Evolutionary conservation across 2,329 filamentous ascomycete species (phyloP).

Genomic region (Fusarium torreyae): DNA sequence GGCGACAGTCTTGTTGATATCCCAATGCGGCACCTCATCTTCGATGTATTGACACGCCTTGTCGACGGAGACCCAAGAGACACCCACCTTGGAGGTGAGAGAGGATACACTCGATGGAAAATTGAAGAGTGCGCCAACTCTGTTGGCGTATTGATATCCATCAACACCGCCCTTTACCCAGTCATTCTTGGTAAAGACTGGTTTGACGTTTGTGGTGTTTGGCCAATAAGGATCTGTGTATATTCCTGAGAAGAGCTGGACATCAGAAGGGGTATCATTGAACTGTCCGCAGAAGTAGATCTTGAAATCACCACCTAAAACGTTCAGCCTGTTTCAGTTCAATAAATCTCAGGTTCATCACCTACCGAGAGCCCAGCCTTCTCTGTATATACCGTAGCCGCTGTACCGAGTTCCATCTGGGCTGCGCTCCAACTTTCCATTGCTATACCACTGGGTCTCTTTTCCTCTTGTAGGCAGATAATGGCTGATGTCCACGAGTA

Average conservation of each 20-base stretch:
- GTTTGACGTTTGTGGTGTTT: conserved; percentile 50
- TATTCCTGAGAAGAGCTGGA: conserved; percentile 59
- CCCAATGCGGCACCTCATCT: conserved; percentile 60
- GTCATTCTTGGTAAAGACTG: conserved; percentile 66
- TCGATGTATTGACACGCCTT: conserved; percentile 66
- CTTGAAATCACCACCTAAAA: conserved; percentile 28
- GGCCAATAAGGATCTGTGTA: conserved; percentile 62
- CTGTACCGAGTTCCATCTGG: conserved; percentile 58
- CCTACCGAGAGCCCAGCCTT: conserved; percentile 22
- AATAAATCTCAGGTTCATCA: neutral
- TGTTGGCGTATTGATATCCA: conserved; percentile 66
- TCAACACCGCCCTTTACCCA: conserved; percentile 66
- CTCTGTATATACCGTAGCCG: conserved; percentile 62
- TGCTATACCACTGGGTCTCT: conserved; percentile 60
- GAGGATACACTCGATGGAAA: conserved; percentile 57
- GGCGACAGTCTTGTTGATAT: conserved; percentile 58
- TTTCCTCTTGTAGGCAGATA: conserved; percentile 60
- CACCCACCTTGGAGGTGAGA: conserved; percentile 65
- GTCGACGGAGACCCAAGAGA: conserved; percentile 64
- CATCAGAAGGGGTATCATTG: conserved; percentile 42
- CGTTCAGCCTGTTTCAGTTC: neutral
- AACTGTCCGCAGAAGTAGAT: conserved; percentile 35
- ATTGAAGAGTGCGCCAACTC: conserved; percentile 66
- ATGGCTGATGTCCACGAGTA: conserved; percentile 65
- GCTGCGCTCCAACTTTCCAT: conserved; percentile 57